A percentile compares a stretch with the other conserved stretches of the same genome.
Evolutionary conservation across 2,329 filamentous ascomycete genomes (phyloP).

Genomic region (Fusarium globosum): DNA sequence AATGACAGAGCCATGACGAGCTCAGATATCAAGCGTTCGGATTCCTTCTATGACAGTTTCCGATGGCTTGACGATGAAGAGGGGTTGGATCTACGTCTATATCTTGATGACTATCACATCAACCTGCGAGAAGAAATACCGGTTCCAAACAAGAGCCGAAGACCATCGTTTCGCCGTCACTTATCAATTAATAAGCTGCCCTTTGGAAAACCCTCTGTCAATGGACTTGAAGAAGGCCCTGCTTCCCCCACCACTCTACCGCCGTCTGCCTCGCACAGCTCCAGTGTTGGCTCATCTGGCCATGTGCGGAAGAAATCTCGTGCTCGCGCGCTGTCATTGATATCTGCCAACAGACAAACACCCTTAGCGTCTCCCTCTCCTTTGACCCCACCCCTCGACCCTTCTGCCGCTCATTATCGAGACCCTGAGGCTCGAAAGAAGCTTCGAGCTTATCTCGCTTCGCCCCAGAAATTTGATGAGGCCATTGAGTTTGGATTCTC

Average conservation of each 20-base stretch:
- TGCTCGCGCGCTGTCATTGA: constrained; percentile 65
- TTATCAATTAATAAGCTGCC: constrained; percentile 77
- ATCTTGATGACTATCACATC: constrained; percentile 76
- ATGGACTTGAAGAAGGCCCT: constrained; percentile 56
- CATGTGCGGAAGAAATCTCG: constrained; percentile 64
- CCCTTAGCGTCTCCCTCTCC: constrained; percentile 38
- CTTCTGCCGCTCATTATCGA: constrained; percentile 83
- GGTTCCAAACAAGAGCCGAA: constrained; percentile 56
- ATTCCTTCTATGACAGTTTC: constrained; percentile 74
- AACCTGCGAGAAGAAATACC: constrained; percentile 66
- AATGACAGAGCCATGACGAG: constrained; percentile 28
- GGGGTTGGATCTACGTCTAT: constrained; percentile 74
- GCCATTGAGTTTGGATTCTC: constrained; percentile 95
- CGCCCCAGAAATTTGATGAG: constrained; percentile 95
- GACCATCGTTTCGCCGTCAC: constrained; percentile 75
- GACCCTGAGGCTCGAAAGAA: constrained; percentile 90
- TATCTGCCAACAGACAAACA: constrained; percentile 58
- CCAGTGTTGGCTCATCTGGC: constrained; percentile 40
- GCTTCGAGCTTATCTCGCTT: constrained; percentile 85
- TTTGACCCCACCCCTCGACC: constrained; percentile 64
- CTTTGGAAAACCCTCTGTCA: constrained; percentile 66
- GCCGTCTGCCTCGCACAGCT: constrained; percentile 38
- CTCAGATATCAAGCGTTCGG: constrained; percentile 52
- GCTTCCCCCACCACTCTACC: constrained; percentile 42
- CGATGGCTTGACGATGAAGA: constrained; percentile 80